phyloP scores from a whole-genome alignment of 805 yeast genomes.

The Candida stauntonica region DNA sequence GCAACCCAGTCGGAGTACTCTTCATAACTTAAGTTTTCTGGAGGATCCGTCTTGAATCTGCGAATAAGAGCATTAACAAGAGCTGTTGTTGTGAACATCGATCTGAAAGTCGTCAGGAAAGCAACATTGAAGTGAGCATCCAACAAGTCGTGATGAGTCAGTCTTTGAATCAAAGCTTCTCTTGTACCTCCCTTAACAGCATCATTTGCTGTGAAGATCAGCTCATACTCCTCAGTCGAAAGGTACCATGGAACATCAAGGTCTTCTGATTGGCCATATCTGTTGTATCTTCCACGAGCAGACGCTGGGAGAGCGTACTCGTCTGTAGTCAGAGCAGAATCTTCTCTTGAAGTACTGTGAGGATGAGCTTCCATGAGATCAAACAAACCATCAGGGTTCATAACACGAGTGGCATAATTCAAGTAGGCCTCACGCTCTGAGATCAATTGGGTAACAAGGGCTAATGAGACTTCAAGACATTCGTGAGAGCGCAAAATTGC shows the following conservation, averaged over 20 bases:
- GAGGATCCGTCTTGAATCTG: slow-evolving; percentile 70
- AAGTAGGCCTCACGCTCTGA: slow-evolving; percentile 68
- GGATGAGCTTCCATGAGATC: slow-evolving; percentile 45
- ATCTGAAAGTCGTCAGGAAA: slow-evolving; percentile 68
- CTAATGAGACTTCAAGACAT: slow-evolving; percentile 31
- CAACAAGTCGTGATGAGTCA: slow-evolving; percentile 66
- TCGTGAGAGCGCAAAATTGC: slow-evolving; percentile 33
- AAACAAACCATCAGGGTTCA: slow-evolving; percentile 62
- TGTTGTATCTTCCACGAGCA: slow-evolving; percentile 22
- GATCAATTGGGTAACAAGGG: slow-evolving; percentile 51
- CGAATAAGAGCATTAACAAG: slow-evolving; percentile 55
- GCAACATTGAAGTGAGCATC: slow-evolving; percentile 64
- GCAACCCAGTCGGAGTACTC: slow-evolving; percentile 77
- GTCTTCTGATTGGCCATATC: slow-evolving; percentile 14
- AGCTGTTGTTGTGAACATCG: slow-evolving; percentile 65
- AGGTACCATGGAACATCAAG: slow-evolving; percentile 65
- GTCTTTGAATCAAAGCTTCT: slow-evolving; percentile 71
- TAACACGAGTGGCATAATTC: slow-evolving; percentile 70
- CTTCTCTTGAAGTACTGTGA: slow-evolving; percentile 39
- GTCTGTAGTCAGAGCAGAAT: slow-evolving; percentile 25
- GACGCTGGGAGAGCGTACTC: slow-evolving; percentile 28
- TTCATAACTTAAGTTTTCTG: slow-evolving; percentile 81
- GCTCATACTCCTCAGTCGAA: slow-evolving; percentile 58
- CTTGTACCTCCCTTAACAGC: slow-evolving; percentile 79
- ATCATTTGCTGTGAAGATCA: slow-evolving; percentile 63